These are phyloP conservation scores for Clohesyomyces aquaticus DNA, from an alignment of 495 filamentous ascomycete genomes.

Conservation along the genomic window DNA sequence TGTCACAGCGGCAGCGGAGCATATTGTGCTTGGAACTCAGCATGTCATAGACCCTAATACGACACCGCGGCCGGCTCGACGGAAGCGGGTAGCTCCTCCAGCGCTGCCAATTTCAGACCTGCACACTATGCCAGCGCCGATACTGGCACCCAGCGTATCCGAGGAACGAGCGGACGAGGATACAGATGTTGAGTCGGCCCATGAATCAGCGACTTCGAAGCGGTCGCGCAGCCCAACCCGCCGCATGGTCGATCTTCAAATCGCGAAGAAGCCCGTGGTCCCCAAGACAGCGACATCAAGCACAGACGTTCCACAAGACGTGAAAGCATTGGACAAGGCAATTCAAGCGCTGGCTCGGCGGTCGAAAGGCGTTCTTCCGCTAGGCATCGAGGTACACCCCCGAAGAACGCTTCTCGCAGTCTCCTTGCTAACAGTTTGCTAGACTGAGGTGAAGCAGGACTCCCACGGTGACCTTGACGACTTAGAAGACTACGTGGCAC, in stretches of 20 bases:
- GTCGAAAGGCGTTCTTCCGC: slow-evolving; percentile 28
- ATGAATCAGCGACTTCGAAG: slow-evolving; percentile 29
- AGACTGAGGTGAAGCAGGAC: slow-evolving; percentile 24
- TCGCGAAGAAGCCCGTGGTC: slow-evolving; percentile 30
- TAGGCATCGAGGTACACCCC: slow-evolving; percentile 35
- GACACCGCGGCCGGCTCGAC: slow-evolving; percentile 17
- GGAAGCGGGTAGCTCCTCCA: slow-evolving; percentile 9
- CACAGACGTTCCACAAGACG: slow-evolving; percentile 29
- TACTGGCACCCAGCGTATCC: slow-evolving; percentile 11
- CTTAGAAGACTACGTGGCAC: slow-evolving; percentile 23
- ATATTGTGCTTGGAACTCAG: slow-evolving; percentile 15
- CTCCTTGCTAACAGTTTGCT: slow-evolving; percentile 14
- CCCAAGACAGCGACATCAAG: slow-evolving; percentile 19
- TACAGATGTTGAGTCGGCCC: slow-evolving; percentile 11
- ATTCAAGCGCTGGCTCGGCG: slow-evolving; percentile 20
- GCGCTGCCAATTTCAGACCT: slow-evolving; percentile 17
- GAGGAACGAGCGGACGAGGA: background rate
- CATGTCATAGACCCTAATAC: slow-evolving; percentile 18
- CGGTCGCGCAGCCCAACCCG: slow-evolving; percentile 34
- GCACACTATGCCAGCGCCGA: slow-evolving; percentile 4
- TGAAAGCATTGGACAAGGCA: slow-evolving; percentile 23
- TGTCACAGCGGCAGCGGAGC: slow-evolving; percentile 15
- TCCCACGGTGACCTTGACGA: slow-evolving; percentile 24
- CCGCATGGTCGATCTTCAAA: slow-evolving; percentile 29
- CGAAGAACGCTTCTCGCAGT: slow-evolving; percentile 8